Evolutionary conservation across 306 rosid genomes (phyloP).

Genomic region (Purshia tridentata): DNA sequence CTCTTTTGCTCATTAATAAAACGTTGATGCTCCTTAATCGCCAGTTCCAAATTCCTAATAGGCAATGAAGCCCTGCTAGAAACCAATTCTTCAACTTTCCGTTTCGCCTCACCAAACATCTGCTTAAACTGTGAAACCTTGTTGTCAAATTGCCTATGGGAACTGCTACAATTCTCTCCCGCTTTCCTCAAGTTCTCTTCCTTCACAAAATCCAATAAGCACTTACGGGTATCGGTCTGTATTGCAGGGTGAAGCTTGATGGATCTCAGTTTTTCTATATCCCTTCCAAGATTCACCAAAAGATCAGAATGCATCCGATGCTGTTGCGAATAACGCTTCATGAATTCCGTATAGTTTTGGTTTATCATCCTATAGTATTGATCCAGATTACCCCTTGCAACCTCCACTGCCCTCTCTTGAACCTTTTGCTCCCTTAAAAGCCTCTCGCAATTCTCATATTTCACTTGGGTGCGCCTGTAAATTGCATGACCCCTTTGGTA

Average conservation of each 20-base stretch:
- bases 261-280: slow-evolving; percentile 66
- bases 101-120: slow-evolving; percentile 61
- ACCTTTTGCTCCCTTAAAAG: slow-evolving; percentile 84
- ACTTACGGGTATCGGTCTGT: slow-evolving; percentile 55
- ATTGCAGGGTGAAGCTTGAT: slow-evolving; percentile 77
- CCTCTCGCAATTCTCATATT: slow-evolving; percentile 69
- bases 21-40: slow-evolving; percentile 65
- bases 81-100: slow-evolving; percentile 75
- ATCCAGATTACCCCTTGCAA: slow-evolving; percentile 86
- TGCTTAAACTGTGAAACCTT: slow-evolving; percentile 81
- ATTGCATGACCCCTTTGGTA: slow-evolving; percentile 61
- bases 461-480: slow-evolving; percentile 49
- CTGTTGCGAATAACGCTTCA: slow-evolving; percentile 78
- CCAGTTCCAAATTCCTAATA: slow-evolving; percentile 47
- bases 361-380: slow-evolving; percentile 67
- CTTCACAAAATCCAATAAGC: slow-evolving; percentile 89
- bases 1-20: slow-evolving; percentile 70
- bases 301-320: slow-evolving; percentile 78
- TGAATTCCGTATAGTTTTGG: slow-evolving; percentile 81
- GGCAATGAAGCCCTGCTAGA: slow-evolving; percentile 45
- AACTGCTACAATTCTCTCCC: slow-evolving; percentile 68
- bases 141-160: slow-evolving; percentile 90
- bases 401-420: slow-evolving; percentile 89
- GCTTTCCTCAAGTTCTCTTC: slow-evolving; percentile 81
- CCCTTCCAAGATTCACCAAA: slow-evolving; percentile 68